Base-by-base conservation (phyloP, 305 asterid species). In the Fraxinus dipetala region DNA sequence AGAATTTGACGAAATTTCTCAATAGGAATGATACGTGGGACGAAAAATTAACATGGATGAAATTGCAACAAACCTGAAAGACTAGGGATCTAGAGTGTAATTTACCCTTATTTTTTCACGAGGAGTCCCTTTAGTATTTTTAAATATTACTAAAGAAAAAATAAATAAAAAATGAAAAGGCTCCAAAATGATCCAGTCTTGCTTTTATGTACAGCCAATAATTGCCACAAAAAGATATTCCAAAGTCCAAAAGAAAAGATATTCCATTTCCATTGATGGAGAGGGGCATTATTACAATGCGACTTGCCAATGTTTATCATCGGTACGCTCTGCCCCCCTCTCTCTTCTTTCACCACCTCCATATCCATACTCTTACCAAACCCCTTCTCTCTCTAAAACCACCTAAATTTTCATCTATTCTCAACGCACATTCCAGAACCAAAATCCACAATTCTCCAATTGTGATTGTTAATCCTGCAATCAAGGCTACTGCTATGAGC, bases 281-380 rank as follows among this genome's bases (percentile, higher is more conserved):
- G 0, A 8, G 72, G 36, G 36, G 36, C 11, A 70, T 11, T 59
- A 45, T 81, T 80, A 75, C 75, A n/a, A 95, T 89, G 98, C 90
- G 89, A 86, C 88, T 90, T 36, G 87, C 87, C 86, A 91, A 85
- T 86, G 95, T 92, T 87, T 87, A 86, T 74, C 91, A 89, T 80
- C 89, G 96, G 24, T 85, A 86, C 85, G 85, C 91, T 61, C 82
- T 78, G 2, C 75, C 45, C 78, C 78, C 61, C 87, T 72, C 72
- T 30, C 80, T 34, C 86, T 18, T 45, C 75, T 16, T 4, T 51
- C 61, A 51, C 61, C 14, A 69, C 2, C 75, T 67, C 36, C 73
- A 5, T 30, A 4, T 78, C 83, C 82, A 87, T 73, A 89, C 80
- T 82, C 75, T 86, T 76, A 88, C 88, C 83, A 87, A 83, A 24